Percentiles rank a stretch among this genome's conserved stretches.
These are phyloP conservation scores for Vigna trinervia DNA, from an alignment of 306 rosid genomes.

Conservation along the genomic window DNA sequence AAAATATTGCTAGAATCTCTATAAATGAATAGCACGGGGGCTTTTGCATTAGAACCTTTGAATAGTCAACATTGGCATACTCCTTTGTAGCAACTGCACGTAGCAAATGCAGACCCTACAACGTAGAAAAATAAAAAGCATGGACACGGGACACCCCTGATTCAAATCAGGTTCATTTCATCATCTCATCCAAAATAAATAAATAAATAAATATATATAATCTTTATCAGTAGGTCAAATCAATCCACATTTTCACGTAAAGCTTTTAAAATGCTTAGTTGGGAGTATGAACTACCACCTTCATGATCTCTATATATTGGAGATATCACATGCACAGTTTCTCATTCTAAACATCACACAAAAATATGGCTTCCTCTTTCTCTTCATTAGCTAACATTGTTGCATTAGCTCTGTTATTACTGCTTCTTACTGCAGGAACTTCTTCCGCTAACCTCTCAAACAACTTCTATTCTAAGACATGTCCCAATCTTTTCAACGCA, in stretches of 20 bases:
- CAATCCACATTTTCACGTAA: constrained; percentile 16
- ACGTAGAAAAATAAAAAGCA: constrained; percentile 8
- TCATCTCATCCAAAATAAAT: background rate
- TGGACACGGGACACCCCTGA: background rate
- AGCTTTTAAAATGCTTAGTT: constrained; percentile 23
- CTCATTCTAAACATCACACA: background rate
- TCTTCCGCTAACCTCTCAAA: constrained; percentile 61
- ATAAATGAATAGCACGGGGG: background rate
- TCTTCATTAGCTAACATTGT: constrained; percentile 2
- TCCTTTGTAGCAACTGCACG: background rate
- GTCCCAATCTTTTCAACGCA: constrained; percentile 59
- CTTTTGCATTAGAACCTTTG: background rate
- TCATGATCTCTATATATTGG: constrained; percentile 35
- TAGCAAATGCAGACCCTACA: constrained; percentile 1
- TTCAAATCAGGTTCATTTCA: background rate
- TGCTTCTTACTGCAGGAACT: constrained; percentile 38
- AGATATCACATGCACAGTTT: background rate
- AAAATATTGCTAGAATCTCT: too few species aligned
- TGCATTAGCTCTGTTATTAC: constrained; percentile 33
- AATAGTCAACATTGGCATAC: background rate
- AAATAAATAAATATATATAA: background rate
- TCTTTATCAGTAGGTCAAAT: constrained; percentile 14
- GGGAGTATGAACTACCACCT: background rate
- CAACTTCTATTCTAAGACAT: constrained; percentile 58
- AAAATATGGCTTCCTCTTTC: constrained; percentile 46